Base-by-base conservation (phyloP, 2,329 filamentous ascomycete genomes). In the Fusarium devonianum region DNA sequence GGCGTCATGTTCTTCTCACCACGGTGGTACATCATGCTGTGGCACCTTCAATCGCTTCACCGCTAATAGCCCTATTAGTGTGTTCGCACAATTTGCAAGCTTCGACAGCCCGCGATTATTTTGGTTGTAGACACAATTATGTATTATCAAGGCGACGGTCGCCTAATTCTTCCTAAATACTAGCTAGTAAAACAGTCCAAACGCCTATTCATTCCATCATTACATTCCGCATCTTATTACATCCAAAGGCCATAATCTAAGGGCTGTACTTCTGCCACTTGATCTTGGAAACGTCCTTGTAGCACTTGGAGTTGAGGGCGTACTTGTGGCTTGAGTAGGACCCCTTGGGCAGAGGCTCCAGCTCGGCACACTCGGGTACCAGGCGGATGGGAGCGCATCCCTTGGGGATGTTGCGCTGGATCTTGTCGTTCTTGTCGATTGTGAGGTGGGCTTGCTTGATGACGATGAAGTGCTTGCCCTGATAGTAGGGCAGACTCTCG, bases 371-470 rank as follows among this genome's bases (percentile, higher is more conserved):
- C 62, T 77, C 67, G 7, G 78, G 73, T 12, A 80, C 55, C 36
- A 81, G 62, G 7, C 62, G 67, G 28, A 81, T 66, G 7, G 72
- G 66, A 2, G 69, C 73, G 51, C 79, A 82, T 3, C 66, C 70
- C 30, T 69, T 51, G 25, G 64, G 64, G 19, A 67, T 60, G 30
- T 65, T 58, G 13, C 56, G 45, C 38, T 62, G 56, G 28, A 62
- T 60, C 45, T 60, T 37, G 16, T 53, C 46, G 29, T 62, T 46
- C 29, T 63, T 62, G 9, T 58, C 44, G 42, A 63, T 55, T 4
- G 58, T 48, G 48, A 63, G 47, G 51, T 70, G 69, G 17, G 69
- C 65, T 32, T 73, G 74, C 55, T 74, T 71, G 44, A 79, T 65
- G 18, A 73, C 64, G 42, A 73, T 66, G 29, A 73, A 73, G 32